Percentiles rank a stretch among this genome's conserved stretches.
Evolutionary conservation across 495 filamentous ascomycete species (phyloP).

Genomic region (Apodospora peruviana): DNA sequence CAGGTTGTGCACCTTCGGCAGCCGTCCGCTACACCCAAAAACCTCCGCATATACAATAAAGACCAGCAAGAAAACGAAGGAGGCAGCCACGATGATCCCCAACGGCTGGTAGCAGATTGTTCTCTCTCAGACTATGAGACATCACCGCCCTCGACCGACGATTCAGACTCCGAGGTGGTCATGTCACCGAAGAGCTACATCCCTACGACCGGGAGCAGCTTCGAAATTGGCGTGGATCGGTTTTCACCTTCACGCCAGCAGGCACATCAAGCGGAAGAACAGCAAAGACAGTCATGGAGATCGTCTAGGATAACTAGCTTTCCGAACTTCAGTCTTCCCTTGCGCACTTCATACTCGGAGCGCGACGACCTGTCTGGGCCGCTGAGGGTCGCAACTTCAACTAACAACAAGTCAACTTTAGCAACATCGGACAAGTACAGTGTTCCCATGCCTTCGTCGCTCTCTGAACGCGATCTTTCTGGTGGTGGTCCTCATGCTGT

Average conservation of each 20-base stretch:
- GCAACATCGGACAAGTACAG: no score
- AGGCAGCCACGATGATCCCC: background rate
- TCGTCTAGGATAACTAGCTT: no score
- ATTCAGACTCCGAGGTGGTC: background rate
- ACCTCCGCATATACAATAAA: background rate
- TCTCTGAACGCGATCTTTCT: no score
- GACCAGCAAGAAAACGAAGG: background rate
- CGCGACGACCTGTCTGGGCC: no score
- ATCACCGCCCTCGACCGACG: background rate
- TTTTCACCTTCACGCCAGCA: background rate
- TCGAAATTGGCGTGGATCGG: background rate
- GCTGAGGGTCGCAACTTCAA: no score
- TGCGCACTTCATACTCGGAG: no score
- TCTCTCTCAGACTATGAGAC: background rate
- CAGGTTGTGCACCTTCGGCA: background rate
- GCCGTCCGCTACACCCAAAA: background rate
- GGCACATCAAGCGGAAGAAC: no score
- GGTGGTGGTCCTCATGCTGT: no score
- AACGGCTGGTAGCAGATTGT: background rate
- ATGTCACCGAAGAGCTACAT: background rate
- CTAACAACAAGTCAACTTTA: no score
- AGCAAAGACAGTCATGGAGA: background rate
- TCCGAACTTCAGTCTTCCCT: no score
- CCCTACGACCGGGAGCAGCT: background rate
- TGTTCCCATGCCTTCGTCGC: no score